Evolutionary conservation across 306 rosid species (phyloP), one percentile per base, ranked within the genome.

Genomic region (Biancaea sappan): DNA sequence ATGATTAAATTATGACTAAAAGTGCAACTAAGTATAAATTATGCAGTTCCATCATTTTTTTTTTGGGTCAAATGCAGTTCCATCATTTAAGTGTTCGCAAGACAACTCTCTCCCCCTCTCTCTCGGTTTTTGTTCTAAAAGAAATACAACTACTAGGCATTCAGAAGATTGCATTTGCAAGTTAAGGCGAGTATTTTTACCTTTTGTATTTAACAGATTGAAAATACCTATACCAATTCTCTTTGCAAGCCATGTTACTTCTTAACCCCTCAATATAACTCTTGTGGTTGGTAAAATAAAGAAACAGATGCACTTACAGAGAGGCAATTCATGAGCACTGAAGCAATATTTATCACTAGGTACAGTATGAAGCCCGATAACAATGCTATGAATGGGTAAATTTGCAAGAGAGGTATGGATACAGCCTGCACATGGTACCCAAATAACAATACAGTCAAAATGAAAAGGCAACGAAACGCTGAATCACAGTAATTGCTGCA

Each of bases 361-460:
- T 69, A 53, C 18, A 92, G 82, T 54, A 74, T 10, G 68, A 80
- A 16, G 48, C 96, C 96, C 0, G 92, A 79, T 35, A 92, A 60
- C 74, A 44, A 21, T 54, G 89, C 81, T 54, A 88, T 76, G 63
- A 71, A 82, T 4, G 98, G 91, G 72, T 79, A 87, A 71, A 78
- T 73, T 79, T 91, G 80, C 86, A 92, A 60, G 62, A 90, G 73
- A 12, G 96, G 98, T 66, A 92, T 87, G 2, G 84, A 69, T 71
- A 31, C 2, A 31, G 34, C 34, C 34, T 31, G 5, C 34, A 31
- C 2, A 31, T 31, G 34, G 34, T 2, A 31, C 2, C 34, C 34
- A 31, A 31, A 31, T 31, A 31, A 31, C 5, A 31, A 2, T 31
- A 31, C 3, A 50, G 47, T 61, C 72, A n/a, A 74, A 46, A 38